Percentiles rank a stretch among this genome's conserved stretches.
phyloP scores from a whole-genome alignment of 768 basidiomycete genomes.

The Mycena galericulata region DNA sequence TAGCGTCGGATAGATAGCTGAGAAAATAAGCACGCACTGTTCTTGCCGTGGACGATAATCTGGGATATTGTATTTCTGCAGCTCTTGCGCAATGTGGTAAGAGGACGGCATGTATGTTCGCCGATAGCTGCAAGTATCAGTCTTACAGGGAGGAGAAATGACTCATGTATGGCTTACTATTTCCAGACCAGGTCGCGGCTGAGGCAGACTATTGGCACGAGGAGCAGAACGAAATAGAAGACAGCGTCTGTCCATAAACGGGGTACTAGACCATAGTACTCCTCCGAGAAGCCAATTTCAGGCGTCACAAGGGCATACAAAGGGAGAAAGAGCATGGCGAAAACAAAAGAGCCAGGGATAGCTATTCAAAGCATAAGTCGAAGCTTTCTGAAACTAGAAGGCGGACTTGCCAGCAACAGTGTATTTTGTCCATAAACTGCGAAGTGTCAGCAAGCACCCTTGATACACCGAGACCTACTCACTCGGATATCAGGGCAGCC shows the following conservation, averaged over 20 bases:
- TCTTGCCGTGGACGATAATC: constrained; percentile 98
- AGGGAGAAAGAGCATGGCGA: constrained; percentile 96
- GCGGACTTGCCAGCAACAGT: constrained; percentile 82
- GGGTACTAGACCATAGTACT: constrained; percentile 91
- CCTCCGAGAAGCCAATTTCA: constrained; percentile 86
- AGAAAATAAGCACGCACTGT: constrained; percentile 77
- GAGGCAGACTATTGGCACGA: constrained; percentile 88
- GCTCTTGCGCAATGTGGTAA: constrained; percentile 98
- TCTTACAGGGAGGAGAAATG: constrained; percentile 12
- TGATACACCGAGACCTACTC: constrained; percentile 47
- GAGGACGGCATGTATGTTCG: constrained; percentile 90
- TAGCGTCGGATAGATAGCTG: constrained; percentile 21
- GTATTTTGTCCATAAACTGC: constrained; percentile 99
- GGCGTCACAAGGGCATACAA: constrained; percentile 92
- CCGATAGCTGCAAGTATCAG: constrained; percentile 71
- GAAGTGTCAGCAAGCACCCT: constrained; percentile 13
- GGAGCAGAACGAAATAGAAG: constrained; percentile 90
- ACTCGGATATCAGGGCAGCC: constrained; percentile 98
- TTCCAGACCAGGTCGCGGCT: constrained; percentile 95
- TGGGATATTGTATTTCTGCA: constrained; percentile 99
- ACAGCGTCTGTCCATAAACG: constrained; percentile 89
- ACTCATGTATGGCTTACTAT: constrained; percentile 69
- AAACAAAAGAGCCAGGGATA: constrained; percentile 96
- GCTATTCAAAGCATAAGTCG: constrained; percentile 57
- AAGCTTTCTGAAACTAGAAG: background rate